Conservation (phyloP, 1,284 basidiomycete species). For the Malassezia nana region DNA sequence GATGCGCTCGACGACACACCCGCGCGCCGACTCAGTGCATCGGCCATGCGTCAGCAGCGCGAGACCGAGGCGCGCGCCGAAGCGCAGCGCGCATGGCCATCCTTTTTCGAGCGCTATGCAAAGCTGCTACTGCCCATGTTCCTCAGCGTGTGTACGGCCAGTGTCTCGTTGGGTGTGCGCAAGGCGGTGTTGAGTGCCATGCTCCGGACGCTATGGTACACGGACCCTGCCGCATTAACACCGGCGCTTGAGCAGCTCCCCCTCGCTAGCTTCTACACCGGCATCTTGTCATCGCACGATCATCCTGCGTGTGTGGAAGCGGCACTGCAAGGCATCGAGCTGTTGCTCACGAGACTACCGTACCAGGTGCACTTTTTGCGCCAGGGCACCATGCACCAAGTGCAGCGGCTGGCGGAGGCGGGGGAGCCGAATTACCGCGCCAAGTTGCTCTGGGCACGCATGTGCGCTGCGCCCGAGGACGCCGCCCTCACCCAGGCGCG, state of each 20-base stretch:
- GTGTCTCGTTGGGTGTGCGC: constrained; percentile 32
- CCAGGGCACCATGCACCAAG: constrained; percentile 44
- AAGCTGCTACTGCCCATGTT: constrained; percentile 42
- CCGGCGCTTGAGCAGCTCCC: constrained; percentile 36
- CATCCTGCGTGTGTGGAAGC: constrained; percentile 26
- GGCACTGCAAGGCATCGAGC: constrained; percentile 46
- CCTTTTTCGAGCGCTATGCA: constrained; percentile 36
- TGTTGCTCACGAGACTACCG: constrained; percentile 36
- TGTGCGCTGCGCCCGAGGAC: constrained; percentile 21
- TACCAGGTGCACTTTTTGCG: constrained; percentile 36
- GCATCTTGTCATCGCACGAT: constrained; percentile 38
- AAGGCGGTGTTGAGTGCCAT: constrained; percentile 36
- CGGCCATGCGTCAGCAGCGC: constrained; percentile 19
- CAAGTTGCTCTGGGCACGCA: constrained; percentile 39
- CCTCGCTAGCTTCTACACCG: constrained; percentile 40
- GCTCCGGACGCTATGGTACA: constrained; percentile 41
- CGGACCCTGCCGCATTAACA: constrained; percentile 30
- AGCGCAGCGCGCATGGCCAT: constrained; percentile 29
- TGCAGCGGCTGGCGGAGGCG: constrained; percentile 34
- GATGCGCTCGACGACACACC: not conserved
- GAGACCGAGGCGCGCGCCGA: constrained; percentile 32
- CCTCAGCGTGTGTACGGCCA: constrained; percentile 43
- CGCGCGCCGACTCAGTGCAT: constrained; percentile 3
- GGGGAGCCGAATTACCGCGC: constrained; percentile 23
- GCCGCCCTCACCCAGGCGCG: not conserved